Percentiles rank a stretch among this genome's conserved stretches.
phyloP scores from a whole-genome alignment of 768 basidiomycete genomes.

The Kwoniella shandongensis region DNA sequence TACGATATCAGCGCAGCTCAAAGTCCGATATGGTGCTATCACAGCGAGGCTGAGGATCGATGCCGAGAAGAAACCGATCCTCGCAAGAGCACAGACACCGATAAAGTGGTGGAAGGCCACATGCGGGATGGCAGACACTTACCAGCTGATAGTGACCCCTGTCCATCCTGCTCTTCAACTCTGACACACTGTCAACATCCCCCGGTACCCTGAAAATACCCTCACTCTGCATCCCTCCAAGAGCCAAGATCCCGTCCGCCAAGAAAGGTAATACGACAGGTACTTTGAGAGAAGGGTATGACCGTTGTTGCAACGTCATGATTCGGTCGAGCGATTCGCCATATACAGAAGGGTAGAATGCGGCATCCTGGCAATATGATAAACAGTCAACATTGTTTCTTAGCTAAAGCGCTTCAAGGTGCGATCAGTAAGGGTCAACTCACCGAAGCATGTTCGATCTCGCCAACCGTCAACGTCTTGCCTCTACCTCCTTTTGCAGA shows the following conservation, averaged over 20 bases:
- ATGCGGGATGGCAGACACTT: constrained; percentile 11
- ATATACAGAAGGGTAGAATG: constrained; percentile 92
- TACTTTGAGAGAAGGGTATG: constrained; percentile 78
- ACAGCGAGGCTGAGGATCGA: too few species aligned
- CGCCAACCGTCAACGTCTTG: constrained; percentile 73
- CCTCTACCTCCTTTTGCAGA: constrained; percentile 78
- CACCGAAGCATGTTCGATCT: constrained; percentile 89
- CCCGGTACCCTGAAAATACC: constrained; percentile 94
- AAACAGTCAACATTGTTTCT: constrained; percentile 7
- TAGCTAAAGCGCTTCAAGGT: not conserved
- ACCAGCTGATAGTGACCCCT: constrained; percentile 87
- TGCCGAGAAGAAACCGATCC: too few species aligned
- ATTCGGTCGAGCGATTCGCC: constrained; percentile 84
- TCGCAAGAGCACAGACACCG: too few species aligned
- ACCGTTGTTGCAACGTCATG: constrained; percentile 77
- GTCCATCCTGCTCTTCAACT: constrained; percentile 85
- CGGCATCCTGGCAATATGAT: constrained; percentile 65
- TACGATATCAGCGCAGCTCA: not conserved
- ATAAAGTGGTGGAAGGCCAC: too few species aligned
- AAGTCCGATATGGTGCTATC: too few species aligned
- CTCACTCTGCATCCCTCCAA: constrained; percentile 79
- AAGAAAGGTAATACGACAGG: constrained; percentile 94
- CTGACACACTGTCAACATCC: constrained; percentile 81
- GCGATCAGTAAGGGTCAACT: constrained; percentile 37
- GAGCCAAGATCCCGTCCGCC: constrained; percentile 82